A percentile compares a stretch with the other conserved stretches of the same genome.
phyloP scores from a whole-genome alignment of 139 green algal species.

The Chlorella sp. region DNA sequence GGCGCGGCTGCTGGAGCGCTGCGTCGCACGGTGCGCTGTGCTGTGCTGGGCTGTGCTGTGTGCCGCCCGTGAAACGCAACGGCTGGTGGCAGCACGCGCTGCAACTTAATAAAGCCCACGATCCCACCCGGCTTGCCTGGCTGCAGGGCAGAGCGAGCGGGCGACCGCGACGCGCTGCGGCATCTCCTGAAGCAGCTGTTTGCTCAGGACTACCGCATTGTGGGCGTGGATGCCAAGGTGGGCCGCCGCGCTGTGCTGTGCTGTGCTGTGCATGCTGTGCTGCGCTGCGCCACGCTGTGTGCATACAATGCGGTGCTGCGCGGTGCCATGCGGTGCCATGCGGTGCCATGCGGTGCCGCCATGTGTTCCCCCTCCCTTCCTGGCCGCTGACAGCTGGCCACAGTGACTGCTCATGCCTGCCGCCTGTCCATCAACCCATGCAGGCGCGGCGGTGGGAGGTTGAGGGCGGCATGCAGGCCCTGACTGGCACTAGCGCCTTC shows the following conservation, averaged over 20 bases:
- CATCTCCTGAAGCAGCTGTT: constrained; percentile 31
- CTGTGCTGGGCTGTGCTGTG: too few species aligned
- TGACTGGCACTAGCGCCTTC: constrained; percentile 25
- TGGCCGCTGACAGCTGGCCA: too few species aligned
- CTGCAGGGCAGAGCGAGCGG: constrained; percentile 26
- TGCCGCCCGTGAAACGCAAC: too few species aligned
- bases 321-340: too few species aligned
- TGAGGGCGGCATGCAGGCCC: constrained; percentile 37
- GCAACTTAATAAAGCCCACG: too few species aligned
- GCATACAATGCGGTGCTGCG: too few species aligned
- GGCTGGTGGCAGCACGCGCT: too few species aligned
- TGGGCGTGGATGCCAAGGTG: constrained; percentile 43
- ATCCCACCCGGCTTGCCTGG: background rate
- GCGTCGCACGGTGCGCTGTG: constrained; percentile 22
- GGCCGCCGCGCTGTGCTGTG: background rate
- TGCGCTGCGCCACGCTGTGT: too few species aligned
- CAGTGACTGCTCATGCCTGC: background rate
- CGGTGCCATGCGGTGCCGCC: too few species aligned
- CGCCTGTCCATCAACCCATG: background rate
- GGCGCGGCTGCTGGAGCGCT: constrained; percentile 37
- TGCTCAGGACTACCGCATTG: constrained; percentile 31
- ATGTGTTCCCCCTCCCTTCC: too few species aligned
- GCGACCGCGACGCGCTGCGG: background rate
- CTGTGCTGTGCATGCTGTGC: background rate
- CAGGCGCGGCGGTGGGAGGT: background rate